Evolutionary conservation across 2,329 filamentous ascomycete genomes (phyloP).

Genomic region (Beauveria australis): DNA sequence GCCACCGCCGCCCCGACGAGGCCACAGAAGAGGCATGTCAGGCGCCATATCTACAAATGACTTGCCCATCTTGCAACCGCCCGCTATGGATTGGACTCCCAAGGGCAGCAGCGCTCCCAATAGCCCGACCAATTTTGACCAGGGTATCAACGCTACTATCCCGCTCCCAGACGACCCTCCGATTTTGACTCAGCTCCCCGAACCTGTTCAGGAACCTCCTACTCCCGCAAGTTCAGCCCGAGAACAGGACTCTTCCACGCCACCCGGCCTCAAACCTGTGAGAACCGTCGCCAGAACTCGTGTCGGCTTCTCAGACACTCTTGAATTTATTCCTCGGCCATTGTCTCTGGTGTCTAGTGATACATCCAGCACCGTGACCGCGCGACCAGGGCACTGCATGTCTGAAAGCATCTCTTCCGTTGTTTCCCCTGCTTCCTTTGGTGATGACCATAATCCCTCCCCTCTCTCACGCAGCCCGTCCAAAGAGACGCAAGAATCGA

Average conservation of each 20-base stretch:
- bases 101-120: slow-evolving; percentile 55
- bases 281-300: slow-evolving; percentile 45
- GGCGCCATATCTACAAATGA: slow-evolving; percentile 79
- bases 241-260: not conserved
- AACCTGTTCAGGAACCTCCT: slow-evolving; percentile 10
- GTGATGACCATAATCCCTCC: slow-evolving; percentile 32
- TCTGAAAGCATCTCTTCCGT: slow-evolving; percentile 76
- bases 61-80: slow-evolving; percentile 59
- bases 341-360: slow-evolving; percentile 79
- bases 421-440: slow-evolving; percentile 47
- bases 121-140: slow-evolving; percentile 45
- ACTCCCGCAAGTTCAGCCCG: not conserved
- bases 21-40: slow-evolving; percentile 64
- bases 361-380: slow-evolving; percentile 68
- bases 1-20: slow-evolving; percentile 47
- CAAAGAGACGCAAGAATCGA: slow-evolving; percentile 36
- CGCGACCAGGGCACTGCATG: slow-evolving; percentile 61
- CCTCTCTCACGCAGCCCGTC: slow-evolving; percentile 32
- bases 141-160: slow-evolving; percentile 11
- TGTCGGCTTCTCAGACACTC: slow-evolving; percentile 75
- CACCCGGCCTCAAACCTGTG: slow-evolving; percentile 17
- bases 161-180: slow-evolving; percentile 8
- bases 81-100: slow-evolving; percentile 41
- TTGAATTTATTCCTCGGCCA: slow-evolving; percentile 77
- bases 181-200: slow-evolving; percentile 10